These are phyloP conservation scores for Gelatoporia subvermispora DNA, from an alignment of 768 basidiomycete genomes.

Conservation along the genomic window DNA sequence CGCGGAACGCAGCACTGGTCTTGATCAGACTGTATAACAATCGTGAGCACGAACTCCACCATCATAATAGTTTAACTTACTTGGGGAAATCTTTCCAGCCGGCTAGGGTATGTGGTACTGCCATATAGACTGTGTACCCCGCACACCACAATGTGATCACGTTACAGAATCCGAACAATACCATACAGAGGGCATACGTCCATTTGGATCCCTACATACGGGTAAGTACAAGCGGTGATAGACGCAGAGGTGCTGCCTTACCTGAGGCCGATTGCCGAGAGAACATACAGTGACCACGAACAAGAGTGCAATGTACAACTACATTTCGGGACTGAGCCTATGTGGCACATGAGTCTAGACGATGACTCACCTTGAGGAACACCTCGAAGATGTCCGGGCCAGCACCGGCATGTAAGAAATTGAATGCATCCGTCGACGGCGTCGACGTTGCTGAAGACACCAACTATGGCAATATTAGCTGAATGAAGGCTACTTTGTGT, in stretches of 20 bases:
- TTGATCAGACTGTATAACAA: constrained; percentile 48
- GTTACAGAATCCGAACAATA: constrained; percentile 76
- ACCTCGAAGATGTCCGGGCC: constrained; percentile 73
- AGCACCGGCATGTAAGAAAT: constrained; percentile 68
- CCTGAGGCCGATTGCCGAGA: constrained; percentile 84
- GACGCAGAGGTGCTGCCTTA: constrained; percentile 3
- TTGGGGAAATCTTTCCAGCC: constrained; percentile 72
- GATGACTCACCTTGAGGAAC: constrained; percentile 47
- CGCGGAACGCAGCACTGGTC: constrained; percentile 66
- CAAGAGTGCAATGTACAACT: constrained; percentile 81
- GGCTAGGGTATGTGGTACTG: constrained; percentile 66
- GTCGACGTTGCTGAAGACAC: constrained; percentile 71
- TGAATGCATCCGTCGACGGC: constrained; percentile 63
- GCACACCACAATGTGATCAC: constrained; percentile 85
- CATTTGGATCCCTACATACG: constrained; percentile 69
- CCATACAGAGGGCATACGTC: constrained; percentile 71
- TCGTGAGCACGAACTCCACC: background rate
- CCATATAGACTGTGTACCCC: constrained; percentile 83
- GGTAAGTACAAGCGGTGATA: background rate
- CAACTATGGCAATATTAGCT: constrained; percentile 41
- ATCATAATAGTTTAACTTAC: constrained; percentile 40
- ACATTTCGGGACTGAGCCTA: background rate
- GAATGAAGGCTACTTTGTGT: constrained; percentile 14
- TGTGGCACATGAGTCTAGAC: background rate
- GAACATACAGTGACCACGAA: constrained; percentile 84